Percentiles rank a stretch among this genome's conserved stretches.
Evolutionary conservation across 768 basidiomycete species (phyloP).

Genomic region (Clathrus columnatus): DNA sequence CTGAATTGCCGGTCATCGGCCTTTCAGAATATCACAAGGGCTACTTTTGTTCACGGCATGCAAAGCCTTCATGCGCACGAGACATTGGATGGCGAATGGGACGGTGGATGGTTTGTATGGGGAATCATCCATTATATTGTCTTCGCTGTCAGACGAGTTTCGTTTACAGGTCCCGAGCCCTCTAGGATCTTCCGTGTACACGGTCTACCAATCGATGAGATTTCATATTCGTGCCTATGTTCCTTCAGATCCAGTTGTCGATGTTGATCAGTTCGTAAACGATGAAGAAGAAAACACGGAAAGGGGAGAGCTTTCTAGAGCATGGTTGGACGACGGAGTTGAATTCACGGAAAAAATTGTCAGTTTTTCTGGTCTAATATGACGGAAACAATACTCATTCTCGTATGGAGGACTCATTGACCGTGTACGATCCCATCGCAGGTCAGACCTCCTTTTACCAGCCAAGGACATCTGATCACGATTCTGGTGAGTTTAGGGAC

Average conservation of each 20-base stretch:
- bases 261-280: not conserved
- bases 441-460: not conserved
- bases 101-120: constrained; percentile 4
- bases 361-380: not conserved
- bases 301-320: not conserved
- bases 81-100: not conserved
- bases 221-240: constrained; percentile 2
- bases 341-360: constrained; percentile 1
- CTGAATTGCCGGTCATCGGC: not conserved
- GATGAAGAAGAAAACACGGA: not conserved
- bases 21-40: not conserved
- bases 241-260: not conserved
- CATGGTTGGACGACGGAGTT: constrained; percentile 1
- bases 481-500: not conserved
- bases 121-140: not conserved
- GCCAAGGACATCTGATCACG: not conserved
- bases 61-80: not conserved
- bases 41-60: too few relatives aligned
- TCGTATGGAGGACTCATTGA: not conserved
- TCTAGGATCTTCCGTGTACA: not conserved
- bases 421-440: not conserved
- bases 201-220: not conserved
- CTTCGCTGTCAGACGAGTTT: not conserved
- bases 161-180: not conserved
- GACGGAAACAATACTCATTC: not conserved